These are phyloP conservation scores for Penicillium steckii DNA, from an alignment of 495 filamentous ascomycete genomes.

Conservation along the genomic window DNA sequence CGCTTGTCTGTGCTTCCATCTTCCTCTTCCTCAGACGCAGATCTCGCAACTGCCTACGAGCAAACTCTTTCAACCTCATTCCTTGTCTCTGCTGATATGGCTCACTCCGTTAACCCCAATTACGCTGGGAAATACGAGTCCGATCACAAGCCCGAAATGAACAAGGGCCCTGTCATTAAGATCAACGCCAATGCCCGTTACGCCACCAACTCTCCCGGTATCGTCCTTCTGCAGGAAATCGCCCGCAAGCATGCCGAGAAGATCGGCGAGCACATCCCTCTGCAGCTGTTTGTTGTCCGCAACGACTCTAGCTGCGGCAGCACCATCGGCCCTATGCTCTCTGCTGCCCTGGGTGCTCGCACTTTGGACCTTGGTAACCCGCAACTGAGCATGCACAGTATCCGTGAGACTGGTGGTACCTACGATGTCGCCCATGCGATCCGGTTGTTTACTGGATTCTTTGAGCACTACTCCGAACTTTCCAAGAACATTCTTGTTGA, in stretches of 20 bases:
- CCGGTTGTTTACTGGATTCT: slow-evolving; percentile 84
- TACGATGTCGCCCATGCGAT: slow-evolving; percentile 88
- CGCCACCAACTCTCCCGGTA: slow-evolving; percentile 92
- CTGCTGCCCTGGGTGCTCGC: slow-evolving; percentile 76
- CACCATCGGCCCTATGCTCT: slow-evolving; percentile 95
- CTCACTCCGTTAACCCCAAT: slow-evolving; percentile 92
- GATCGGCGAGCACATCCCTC: slow-evolving; percentile 61
- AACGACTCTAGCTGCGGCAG: slow-evolving; percentile 93
- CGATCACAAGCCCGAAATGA: slow-evolving; percentile 89
- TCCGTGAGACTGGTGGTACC: slow-evolving; percentile 84
- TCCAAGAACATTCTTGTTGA: slow-evolving; percentile 76
- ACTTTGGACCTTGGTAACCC: slow-evolving; percentile 94
- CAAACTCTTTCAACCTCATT: slow-evolving; percentile 91
- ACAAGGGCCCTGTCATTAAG: slow-evolving; percentile 95
- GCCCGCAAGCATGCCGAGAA: slow-evolving; percentile 60
- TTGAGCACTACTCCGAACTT: slow-evolving; percentile 75
- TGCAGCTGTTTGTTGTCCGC: slow-evolving; percentile 94
- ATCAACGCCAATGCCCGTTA: slow-evolving; percentile 97
- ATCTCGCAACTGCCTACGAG: slow-evolving; percentile 79
- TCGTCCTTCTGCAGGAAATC: slow-evolving; percentile 85
- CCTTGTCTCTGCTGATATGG: slow-evolving; percentile 96
- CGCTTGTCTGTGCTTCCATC: slow-evolving; percentile 78
- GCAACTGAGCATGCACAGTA: slow-evolving; percentile 97
- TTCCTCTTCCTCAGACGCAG: slow-evolving; percentile 42
- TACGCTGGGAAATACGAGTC: slow-evolving; percentile 88